Percentiles rank a stretch among this genome's conserved stretches.
Evolutionary conservation across 148 eudicot species (phyloP).

Genomic region (Silene conica): DNA sequence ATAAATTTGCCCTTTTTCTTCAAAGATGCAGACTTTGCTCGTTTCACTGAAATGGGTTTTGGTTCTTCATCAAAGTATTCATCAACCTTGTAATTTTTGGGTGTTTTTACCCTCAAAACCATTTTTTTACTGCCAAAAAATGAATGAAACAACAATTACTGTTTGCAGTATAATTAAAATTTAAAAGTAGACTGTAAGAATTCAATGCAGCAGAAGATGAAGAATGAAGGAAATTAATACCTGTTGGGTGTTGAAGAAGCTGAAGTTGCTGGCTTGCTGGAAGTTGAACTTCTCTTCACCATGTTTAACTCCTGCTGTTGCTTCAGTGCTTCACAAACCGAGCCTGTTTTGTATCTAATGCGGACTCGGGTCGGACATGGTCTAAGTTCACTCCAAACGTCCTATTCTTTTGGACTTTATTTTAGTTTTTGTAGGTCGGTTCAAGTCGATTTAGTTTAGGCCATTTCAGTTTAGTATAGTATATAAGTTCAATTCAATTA

Average conservation of each 20-base stretch:
- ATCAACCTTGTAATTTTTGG: slow-evolving; percentile 12
- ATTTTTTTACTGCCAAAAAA: slow-evolving; percentile 3
- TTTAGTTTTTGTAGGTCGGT: too few species aligned
- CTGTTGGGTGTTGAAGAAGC: not conserved
- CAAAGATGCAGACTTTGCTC: slow-evolving; percentile 14
- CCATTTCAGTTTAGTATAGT: too few species aligned
- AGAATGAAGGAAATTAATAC: not conserved
- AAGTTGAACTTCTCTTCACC: slow-evolving; percentile 5
- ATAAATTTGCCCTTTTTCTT: slow-evolving; percentile 36
- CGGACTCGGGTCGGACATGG: too few species aligned
- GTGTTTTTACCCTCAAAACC: slow-evolving; percentile 29
- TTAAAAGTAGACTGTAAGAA: too few species aligned
- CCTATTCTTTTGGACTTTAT: too few species aligned
- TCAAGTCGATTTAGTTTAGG: too few species aligned
- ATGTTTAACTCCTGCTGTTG: not conserved
- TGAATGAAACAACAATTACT: not conserved
- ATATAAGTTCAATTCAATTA: too few species aligned
- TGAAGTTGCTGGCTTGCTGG: not conserved
- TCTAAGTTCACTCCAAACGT: too few species aligned
- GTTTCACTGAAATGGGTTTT: slow-evolving; percentile 17
- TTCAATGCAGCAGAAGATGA: not conserved
- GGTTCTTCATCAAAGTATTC: slow-evolving; percentile 21
- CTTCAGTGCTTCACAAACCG: too few species aligned
- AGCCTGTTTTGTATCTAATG: too few species aligned
- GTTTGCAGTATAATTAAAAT: too few species aligned